These are phyloP conservation scores for Sindora glabra DNA, from an alignment of 306 rosid genomes.

Conservation along the genomic window DNA sequence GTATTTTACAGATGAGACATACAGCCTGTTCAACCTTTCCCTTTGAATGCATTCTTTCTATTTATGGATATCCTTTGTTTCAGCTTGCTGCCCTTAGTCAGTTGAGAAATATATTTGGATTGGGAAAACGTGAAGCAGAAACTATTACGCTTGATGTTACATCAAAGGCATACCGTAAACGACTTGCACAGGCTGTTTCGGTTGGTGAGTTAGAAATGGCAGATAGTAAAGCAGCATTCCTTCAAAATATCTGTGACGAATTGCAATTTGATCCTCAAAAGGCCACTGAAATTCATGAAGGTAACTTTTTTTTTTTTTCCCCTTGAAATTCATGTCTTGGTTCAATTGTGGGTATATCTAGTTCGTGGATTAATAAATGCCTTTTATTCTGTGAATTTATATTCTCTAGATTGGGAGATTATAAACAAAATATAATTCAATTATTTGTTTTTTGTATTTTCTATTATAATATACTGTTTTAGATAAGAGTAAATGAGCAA, in stretches of 20 bases:
- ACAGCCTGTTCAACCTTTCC: neutral
- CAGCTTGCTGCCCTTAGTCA: slow-evolving; percentile 74
- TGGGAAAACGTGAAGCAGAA: slow-evolving; percentile 91
- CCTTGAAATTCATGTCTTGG: neutral
- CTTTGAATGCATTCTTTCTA: neutral
- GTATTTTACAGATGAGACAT: neutral
- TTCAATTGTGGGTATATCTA: slow-evolving; percentile 3
- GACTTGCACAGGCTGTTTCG: slow-evolving; percentile 62
- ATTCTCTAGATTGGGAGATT: neutral
- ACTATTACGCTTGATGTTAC: slow-evolving; percentile 64
- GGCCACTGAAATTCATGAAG: slow-evolving; percentile 89
- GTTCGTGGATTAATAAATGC: neutral
- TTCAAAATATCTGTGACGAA: slow-evolving; percentile 80
- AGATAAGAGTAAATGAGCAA: too few species aligned
- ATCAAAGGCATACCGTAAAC: slow-evolving; percentile 72
- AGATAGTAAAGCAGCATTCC: slow-evolving; percentile 94
- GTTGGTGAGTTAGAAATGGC: slow-evolving; percentile 73
- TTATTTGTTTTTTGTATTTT: too few species aligned
- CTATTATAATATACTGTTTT: too few species aligned
- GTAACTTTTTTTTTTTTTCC: slow-evolving; percentile 24
- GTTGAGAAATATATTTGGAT: slow-evolving; percentile 82
- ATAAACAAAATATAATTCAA: neutral
- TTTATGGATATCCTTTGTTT: slow-evolving; percentile 12
- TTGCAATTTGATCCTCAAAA: slow-evolving; percentile 82
- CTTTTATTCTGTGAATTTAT: neutral